Percentiles rank a stretch among this genome's conserved stretches.
phyloP scores from a whole-genome alignment of 257 asterid species.

The Nicotiana noctiflora region DNA sequence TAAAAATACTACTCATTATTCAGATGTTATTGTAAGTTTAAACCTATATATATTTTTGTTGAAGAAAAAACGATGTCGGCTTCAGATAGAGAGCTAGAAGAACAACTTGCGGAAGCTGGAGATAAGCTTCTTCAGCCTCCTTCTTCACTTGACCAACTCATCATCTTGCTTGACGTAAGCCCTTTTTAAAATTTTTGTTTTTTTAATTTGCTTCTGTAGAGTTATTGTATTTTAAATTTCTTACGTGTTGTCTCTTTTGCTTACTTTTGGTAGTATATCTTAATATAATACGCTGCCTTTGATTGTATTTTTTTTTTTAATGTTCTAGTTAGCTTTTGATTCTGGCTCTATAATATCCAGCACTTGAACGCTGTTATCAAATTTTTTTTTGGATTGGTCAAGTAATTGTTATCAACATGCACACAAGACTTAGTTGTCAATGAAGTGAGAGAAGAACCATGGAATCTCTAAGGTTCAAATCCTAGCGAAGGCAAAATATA shows the following conservation, averaged over 20 bases:
- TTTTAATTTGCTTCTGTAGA: neutral
- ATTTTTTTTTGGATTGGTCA: neutral
- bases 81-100: constrained; percentile 36
- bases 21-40: neutral
- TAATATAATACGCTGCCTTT: neutral
- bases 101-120: constrained; percentile 60
- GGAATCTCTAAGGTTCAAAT: no score
- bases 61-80: constrained; percentile 16
- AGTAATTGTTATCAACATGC: neutral
- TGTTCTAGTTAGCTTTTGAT: neutral
- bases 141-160: constrained; percentile 49
- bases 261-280: neutral
- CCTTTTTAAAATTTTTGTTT: neutral
- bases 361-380: neutral
- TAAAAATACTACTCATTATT: no score
- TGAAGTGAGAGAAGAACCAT: no score
- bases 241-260: neutral
- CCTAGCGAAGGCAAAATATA: no score
- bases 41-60: neutral
- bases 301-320: neutral
- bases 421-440: no score
- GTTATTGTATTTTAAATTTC: neutral
- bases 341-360: neutral
- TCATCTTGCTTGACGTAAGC: constrained; percentile 76
- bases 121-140: constrained; percentile 58